Evolutionary conservation across 257 asterid species (phyloP).

Genomic region (Prunella vulgaris): DNA sequence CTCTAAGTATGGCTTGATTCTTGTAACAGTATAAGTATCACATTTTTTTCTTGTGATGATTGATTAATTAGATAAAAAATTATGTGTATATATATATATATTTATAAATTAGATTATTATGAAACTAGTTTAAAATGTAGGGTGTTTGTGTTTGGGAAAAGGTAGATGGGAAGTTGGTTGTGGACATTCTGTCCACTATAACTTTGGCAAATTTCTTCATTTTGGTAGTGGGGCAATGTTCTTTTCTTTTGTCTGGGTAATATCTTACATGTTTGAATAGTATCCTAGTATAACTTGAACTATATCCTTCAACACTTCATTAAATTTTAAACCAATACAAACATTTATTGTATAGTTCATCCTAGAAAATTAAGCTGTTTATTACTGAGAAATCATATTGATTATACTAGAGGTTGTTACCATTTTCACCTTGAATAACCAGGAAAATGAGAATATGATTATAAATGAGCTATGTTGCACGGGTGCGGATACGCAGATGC

Average conservation of each 20-base stretch:
- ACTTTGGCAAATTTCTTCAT: slow-evolving; percentile 10
- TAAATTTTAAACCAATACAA: not conserved
- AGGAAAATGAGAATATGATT: too few relatives aligned
- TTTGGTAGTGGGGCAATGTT: slow-evolving; percentile 17
- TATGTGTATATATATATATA: too few relatives aligned
- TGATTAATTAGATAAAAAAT: not conserved
- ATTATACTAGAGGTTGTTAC: too few relatives aligned
- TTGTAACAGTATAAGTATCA: too few relatives aligned
- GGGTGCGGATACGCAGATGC: too few relatives aligned
- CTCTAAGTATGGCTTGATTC: too few relatives aligned
- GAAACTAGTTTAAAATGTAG: not conserved
- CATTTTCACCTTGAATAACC: too few relatives aligned
- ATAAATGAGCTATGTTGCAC: too few relatives aligned
- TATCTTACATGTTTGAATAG: slow-evolving; percentile 2
- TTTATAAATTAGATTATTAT: not conserved
- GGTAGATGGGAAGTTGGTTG: slow-evolving; percentile 17
- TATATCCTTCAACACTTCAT: not conserved
- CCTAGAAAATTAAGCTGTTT: not conserved
- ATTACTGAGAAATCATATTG: too few relatives aligned
- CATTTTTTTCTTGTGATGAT: too few relatives aligned
- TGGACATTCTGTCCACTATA: slow-evolving; percentile 23
- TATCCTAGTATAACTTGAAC: not conserved
- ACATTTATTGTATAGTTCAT: not conserved
- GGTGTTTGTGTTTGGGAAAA: slow-evolving; percentile 5
- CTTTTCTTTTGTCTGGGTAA: slow-evolving; percentile 20